Percentiles rank a stretch among this genome's conserved stretches.
Evolutionary conservation across 2,329 filamentous ascomycete species (phyloP).

Genomic region (Diaporthe ilicicola): DNA sequence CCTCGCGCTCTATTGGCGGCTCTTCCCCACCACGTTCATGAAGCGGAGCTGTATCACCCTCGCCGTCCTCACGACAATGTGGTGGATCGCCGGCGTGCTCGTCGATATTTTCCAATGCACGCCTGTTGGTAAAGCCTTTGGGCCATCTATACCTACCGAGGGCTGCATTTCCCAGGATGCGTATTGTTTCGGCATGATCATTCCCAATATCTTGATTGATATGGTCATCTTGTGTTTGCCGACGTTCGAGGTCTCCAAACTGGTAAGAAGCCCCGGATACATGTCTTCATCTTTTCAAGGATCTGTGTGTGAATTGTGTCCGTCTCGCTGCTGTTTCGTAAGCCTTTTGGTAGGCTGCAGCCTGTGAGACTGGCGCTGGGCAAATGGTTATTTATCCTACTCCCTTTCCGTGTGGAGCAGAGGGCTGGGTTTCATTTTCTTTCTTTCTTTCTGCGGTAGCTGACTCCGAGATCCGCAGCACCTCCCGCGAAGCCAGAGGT

Average conservation of each 20-base stretch:
- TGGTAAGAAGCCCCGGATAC: not conserved
- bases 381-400: not conserved
- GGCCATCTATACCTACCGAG: not conserved
- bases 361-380: not conserved
- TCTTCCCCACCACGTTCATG: constrained; percentile 25
- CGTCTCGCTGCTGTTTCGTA: not conserved
- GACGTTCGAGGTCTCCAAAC: constrained; percentile 13
- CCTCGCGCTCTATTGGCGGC: constrained; percentile 16
- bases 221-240: constrained; percentile 14
- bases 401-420: no score
- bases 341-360: not conserved
- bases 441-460: not conserved
- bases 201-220: constrained; percentile 20
- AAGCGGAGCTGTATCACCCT: constrained; percentile 21
- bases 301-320: no score
- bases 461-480: not conserved
- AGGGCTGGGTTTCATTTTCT: no score
- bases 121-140: not conserved
- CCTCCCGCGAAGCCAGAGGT: not conserved
- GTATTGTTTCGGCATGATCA: not conserved
- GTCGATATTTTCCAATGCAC: constrained; percentile 19
- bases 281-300: not conserved
- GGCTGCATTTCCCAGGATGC: not conserved
- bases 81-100: constrained; percentile 14
- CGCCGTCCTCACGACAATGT: not conserved